A percentile compares a stretch with the other conserved stretches of the same genome.
These are phyloP conservation scores for Lactarius psammicola DNA, from an alignment of 768 basidiomycete genomes.

Conservation along the genomic window DNA sequence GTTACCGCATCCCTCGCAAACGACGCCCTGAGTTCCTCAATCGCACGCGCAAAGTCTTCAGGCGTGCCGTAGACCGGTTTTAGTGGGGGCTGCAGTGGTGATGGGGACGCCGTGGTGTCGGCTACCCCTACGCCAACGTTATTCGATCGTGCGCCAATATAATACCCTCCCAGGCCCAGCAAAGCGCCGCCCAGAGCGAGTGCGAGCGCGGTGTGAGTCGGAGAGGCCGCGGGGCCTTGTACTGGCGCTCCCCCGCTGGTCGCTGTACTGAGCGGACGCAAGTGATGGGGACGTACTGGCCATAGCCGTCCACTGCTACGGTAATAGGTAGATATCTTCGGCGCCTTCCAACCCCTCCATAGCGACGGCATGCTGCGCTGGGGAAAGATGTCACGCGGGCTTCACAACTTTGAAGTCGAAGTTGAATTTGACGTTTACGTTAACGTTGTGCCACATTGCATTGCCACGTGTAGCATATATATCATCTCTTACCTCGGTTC, in stretches of 20 bases:
- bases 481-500: too few species aligned
- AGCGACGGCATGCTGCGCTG: conserved; percentile 5
- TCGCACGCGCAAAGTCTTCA: conserved; percentile 33
- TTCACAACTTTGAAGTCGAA: background rate
- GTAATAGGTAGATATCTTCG: background rate
- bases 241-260: background rate
- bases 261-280: background rate
- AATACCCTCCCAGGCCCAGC: conserved; percentile 22
- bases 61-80: conserved; percentile 31
- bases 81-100: too few species aligned
- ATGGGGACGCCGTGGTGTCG: background rate
- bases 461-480: too few species aligned
- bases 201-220: background rate
- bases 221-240: background rate
- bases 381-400: background rate
- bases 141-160: conserved; percentile 13
- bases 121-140: background rate
- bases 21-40: conserved; percentile 30
- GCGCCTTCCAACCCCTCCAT: conserved; percentile 5
- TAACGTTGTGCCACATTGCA: too few species aligned
- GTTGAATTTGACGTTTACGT: background rate
- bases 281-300: too few species aligned
- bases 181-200: conserved; percentile 10
- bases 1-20: conserved; percentile 24
- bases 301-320: background rate